Conservation (phyloP, 2,329 filamentous ascomycete genomes). For the Calonectria pauciramosa region DNA sequence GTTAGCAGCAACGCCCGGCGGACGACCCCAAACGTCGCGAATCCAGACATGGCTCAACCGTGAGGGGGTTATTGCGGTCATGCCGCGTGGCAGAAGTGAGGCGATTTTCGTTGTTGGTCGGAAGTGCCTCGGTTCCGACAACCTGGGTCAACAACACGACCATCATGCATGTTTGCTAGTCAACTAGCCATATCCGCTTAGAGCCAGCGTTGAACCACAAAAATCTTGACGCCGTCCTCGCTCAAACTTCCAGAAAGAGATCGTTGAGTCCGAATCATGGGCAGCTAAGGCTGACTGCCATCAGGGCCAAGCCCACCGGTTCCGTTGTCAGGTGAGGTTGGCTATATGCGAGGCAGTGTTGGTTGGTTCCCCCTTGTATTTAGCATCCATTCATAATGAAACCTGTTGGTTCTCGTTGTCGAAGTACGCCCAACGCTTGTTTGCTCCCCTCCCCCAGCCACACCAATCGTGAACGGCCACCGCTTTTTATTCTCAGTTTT, state of each 20-base stretch:
- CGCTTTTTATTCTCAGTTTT: slow-evolving; percentile 30
- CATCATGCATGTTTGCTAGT: slow-evolving; percentile 31
- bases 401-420: slow-evolving; percentile 24
- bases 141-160: slow-evolving; percentile 26
- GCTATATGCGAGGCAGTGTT: slow-evolving; percentile 36
- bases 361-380: slow-evolving; percentile 9
- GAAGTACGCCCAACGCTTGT: slow-evolving; percentile 18
- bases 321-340: slow-evolving; percentile 42
- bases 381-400: slow-evolving; percentile 5
- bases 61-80: slow-evolving; percentile 18
- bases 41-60: slow-evolving; percentile 19
- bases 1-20: background rate
- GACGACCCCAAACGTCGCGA: background rate
- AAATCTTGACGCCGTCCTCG: background rate
- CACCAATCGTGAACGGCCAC: slow-evolving; percentile 26
- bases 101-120: background rate
- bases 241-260: background rate
- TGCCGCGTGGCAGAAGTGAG: slow-evolving; percentile 23
- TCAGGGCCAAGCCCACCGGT: background rate
- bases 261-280: background rate
- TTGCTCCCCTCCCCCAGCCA: background rate
- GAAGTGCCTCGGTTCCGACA: slow-evolving; percentile 23
- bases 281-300: slow-evolving; percentile 1
- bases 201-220: slow-evolving; percentile 2
- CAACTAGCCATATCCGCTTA: slow-evolving; percentile 11